phyloP scores from a whole-genome alignment of 2,329 filamentous ascomycete species.

The Basipetospora chlamydospora region DNA sequence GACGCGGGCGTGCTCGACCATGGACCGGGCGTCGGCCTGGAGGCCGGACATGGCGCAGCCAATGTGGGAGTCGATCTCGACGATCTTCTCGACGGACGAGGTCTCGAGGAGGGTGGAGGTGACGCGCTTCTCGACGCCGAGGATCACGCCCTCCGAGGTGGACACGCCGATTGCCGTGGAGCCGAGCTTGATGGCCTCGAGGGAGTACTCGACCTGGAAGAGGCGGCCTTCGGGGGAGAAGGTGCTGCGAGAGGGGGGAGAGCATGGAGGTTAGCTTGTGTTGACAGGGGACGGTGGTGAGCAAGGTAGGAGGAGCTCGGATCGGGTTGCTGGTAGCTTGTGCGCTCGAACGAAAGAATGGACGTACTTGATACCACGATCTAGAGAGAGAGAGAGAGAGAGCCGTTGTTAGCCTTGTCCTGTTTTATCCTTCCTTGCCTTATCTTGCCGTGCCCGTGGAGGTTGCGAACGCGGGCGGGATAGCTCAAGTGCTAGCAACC shows the following conservation, averaged over 20 bases:
- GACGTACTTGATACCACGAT: slow-evolving; percentile 92
- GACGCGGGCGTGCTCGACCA: slow-evolving; percentile 96
- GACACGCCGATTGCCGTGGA: slow-evolving; percentile 97
- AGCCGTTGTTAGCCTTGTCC: too few relatives aligned
- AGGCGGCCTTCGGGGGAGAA: slow-evolving; percentile 99
- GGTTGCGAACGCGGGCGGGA: too few relatives aligned
- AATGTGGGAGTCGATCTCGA: slow-evolving; percentile 97
- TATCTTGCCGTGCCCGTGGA: too few relatives aligned
- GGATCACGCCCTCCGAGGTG: slow-evolving; percentile 85
- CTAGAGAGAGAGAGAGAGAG: slow-evolving; percentile 28
- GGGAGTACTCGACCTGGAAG: slow-evolving; percentile 99
- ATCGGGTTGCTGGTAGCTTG: neutral
- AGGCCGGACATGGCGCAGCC: slow-evolving; percentile 97
- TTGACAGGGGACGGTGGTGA: slow-evolving; percentile 4
- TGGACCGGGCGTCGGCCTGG: slow-evolving; percentile 91
- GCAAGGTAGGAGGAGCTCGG: too few relatives aligned
- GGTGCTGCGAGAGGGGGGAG: slow-evolving; percentile 44
- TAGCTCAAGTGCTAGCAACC: slow-evolving; percentile 2
- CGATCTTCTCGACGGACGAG: slow-evolving; percentile 97
- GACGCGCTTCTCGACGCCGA: slow-evolving; percentile 97
- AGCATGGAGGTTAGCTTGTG: slow-evolving; percentile 4
- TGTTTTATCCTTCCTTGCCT: too few relatives aligned
- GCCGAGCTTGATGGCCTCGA: slow-evolving; percentile 99
- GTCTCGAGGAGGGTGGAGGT: slow-evolving; percentile 95
- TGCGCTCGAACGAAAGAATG: neutral